These are phyloP conservation scores for Rhinocladiella similis DNA, from an alignment of 2,329 filamentous ascomycete species.

Conservation along the genomic window DNA sequence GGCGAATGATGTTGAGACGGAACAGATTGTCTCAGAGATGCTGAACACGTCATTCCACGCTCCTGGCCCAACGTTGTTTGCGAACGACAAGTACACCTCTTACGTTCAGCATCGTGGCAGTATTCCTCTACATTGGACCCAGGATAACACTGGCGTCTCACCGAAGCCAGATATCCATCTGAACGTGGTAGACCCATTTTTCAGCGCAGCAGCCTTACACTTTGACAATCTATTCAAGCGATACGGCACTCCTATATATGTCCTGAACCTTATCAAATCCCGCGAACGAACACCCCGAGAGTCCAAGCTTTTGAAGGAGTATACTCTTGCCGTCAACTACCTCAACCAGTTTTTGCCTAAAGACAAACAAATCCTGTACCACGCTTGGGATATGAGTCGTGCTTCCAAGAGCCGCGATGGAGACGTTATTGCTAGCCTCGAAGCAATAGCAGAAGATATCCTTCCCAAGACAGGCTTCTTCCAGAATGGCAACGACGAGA, in stretches of 20 bases:
- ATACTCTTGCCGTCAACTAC: conserved; percentile 82
- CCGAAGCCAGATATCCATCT: conserved; percentile 96
- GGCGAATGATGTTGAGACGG: conserved; percentile 97
- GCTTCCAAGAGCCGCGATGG: conserved; percentile 89
- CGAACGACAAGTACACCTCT: conserved; percentile 89
- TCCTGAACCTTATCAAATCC: conserved; percentile 86
- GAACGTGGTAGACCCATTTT: conserved; percentile 95
- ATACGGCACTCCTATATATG: conserved; percentile 90
- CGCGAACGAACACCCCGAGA: conserved; percentile 86
- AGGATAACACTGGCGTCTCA: conserved; percentile 90
- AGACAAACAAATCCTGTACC: conserved; percentile 85
- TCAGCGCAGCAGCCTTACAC: conserved; percentile 86
- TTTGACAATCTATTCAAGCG: conserved; percentile 93
- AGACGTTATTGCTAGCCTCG: conserved; percentile 90
- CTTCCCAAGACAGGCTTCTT: conserved; percentile 88
- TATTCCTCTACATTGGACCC: conserved; percentile 95
- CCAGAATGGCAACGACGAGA: conserved; percentile 77
- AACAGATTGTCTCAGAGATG: conserved; percentile 95
- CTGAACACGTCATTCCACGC: conserved; percentile 94
- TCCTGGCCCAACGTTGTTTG: conserved; percentile 79
- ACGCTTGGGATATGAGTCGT: conserved; percentile 97
- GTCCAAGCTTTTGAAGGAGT: conserved; percentile 85
- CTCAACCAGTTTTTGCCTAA: conserved; percentile 89
- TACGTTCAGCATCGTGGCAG: conserved; percentile 96
- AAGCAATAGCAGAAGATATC: conserved; percentile 85